Evolutionary conservation across 352 stramenopile species (phyloP).

Genomic region (Phytophthora podocarpi): DNA sequence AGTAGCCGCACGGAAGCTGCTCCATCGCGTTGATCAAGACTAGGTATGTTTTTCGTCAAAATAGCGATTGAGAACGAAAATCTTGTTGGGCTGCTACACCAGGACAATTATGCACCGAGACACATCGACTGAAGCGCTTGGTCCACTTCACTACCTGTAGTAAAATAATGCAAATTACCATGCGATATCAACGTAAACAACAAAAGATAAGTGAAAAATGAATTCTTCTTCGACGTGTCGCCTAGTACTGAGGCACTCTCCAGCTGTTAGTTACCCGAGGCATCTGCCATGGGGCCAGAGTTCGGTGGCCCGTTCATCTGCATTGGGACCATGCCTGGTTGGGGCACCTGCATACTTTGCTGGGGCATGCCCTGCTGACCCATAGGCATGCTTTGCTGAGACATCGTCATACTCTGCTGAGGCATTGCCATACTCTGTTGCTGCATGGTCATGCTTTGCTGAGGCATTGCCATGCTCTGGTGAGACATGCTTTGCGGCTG

Average conservation of each 20-base stretch:
- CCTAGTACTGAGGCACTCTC: background rate
- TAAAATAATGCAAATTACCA: too few species aligned
- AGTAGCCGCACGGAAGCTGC: too few species aligned
- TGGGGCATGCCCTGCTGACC: constrained; percentile 31
- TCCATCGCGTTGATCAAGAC: too few species aligned
- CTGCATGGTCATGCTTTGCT: constrained; percentile 36
- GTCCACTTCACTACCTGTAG: too few species aligned
- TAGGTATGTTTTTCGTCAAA: too few species aligned
- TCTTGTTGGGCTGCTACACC: too few species aligned
- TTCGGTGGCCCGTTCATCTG: constrained; percentile 37
- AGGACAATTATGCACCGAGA: too few species aligned
- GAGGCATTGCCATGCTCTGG: constrained; percentile 14
- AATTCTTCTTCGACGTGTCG: constrained; percentile 4
- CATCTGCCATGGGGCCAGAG: constrained; percentile 23
- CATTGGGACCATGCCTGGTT: constrained; percentile 34
- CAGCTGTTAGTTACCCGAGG: constrained; percentile 22
- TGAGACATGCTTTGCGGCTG: constrained; percentile 38
- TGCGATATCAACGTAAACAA: background rate
- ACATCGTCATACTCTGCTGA: constrained; percentile 29
- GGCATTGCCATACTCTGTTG: constrained; percentile 32
- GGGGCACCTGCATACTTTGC: constrained; percentile 31
- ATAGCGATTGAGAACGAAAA: too few species aligned
- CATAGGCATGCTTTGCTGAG: constrained; percentile 33
- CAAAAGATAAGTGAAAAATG: constrained; percentile 9
- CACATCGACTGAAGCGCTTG: too few species aligned